Conservation (phyloP, 129 eudicot species). For the Silybum marianum region DNA sequence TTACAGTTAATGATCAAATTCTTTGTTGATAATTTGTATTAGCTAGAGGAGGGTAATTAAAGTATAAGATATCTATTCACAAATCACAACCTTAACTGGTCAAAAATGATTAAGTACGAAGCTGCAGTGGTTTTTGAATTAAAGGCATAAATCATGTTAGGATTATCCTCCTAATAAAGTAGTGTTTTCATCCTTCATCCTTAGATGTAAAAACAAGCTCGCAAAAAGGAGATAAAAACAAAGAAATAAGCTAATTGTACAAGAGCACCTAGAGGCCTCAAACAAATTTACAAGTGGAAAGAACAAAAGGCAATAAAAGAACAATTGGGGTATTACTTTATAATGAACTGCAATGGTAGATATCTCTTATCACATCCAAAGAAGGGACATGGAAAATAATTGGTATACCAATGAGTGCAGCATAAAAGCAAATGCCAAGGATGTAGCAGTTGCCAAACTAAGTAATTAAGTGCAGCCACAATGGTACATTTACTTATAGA, state of each 20-base stretch:
- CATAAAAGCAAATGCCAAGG: not conserved
- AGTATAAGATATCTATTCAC: too few relatives aligned
- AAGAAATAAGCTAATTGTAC: not conserved
- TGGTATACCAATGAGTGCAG: not conserved
- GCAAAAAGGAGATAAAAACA: not conserved
- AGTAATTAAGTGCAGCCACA: not conserved
- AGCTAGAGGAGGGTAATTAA: not conserved
- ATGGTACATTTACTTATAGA: not conserved
- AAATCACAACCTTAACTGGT: too few relatives aligned
- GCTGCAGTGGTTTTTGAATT: not conserved
- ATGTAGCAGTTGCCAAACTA: not conserved
- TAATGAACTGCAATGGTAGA: not conserved
- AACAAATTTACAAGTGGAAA: not conserved
- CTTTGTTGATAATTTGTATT: not conserved
- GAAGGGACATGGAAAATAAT: not conserved
- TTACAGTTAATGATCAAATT: not conserved
- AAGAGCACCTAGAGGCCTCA: not conserved
- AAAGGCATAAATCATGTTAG: not conserved
- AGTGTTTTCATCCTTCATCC: not conserved
- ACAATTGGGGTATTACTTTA: not conserved
- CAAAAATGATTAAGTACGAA: too few relatives aligned
- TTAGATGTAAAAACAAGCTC: not conserved
- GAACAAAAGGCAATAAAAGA: not conserved
- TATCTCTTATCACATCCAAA: not conserved
- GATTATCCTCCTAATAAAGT: not conserved